These are phyloP conservation scores for Fistulifera pelliculosa DNA, from an alignment of 108 stramenopile species.

Conservation along the genomic window DNA sequence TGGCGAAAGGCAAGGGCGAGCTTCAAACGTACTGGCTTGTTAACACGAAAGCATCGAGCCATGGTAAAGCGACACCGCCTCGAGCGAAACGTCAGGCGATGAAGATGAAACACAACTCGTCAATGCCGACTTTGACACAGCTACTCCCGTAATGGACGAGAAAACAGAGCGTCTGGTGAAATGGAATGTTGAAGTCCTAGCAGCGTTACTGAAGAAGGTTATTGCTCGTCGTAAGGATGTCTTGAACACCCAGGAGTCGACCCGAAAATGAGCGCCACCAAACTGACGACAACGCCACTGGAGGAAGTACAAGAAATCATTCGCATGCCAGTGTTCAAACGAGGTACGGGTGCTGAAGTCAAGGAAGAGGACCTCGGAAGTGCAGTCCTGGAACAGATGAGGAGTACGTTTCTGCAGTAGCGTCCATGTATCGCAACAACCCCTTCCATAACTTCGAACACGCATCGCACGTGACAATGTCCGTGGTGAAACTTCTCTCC, in stretches of 20 bases:
- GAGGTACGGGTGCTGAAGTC: neutral
- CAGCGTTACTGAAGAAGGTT: neutral
- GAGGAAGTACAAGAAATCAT: constrained; percentile 22
- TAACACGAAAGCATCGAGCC: neutral
- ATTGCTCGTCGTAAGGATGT: neutral
- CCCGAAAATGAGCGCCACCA: too few species aligned
- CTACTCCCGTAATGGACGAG: constrained; percentile 1
- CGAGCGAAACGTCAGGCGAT: neutral
- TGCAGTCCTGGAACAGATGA: neutral
- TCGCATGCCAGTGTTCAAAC: constrained; percentile 13
- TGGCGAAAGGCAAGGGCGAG: constrained; percentile 39
- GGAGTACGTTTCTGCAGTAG: constrained; percentile 24
- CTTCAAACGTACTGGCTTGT: constrained; percentile 31
- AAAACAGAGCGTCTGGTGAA: constrained; percentile 11
- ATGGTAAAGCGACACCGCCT: neutral
- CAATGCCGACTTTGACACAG: neutral
- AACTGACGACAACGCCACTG: neutral
- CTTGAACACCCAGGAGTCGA: too few species aligned
- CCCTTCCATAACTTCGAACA: constrained; percentile 16
- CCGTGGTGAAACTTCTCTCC: constrained; percentile 6
- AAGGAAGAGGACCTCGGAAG: neutral
- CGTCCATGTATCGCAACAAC: constrained; percentile 24
- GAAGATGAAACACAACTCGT: neutral
- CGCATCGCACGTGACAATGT: constrained; percentile 13
- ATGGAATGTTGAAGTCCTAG: constrained; percentile 12